These are phyloP conservation scores for Salinomyces thailandicus DNA, from an alignment of 2,329 filamentous ascomycete species.

Conservation along the genomic window DNA sequence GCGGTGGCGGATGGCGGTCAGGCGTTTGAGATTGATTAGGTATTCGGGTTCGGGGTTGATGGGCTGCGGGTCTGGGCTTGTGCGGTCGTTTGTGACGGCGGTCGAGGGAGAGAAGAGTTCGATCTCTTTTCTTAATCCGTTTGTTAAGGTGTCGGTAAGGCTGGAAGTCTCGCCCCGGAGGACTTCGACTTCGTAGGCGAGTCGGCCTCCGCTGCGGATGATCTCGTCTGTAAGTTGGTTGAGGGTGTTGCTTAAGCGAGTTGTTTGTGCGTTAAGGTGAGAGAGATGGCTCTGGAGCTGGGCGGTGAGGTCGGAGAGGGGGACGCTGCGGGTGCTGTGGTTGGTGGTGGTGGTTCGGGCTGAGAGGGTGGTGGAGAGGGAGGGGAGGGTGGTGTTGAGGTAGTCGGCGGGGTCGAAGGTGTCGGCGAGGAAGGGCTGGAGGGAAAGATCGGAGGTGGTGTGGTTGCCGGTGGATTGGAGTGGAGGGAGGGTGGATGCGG, in stretches of 20 bases:
- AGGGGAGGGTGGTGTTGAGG: slow-evolving; percentile 68
- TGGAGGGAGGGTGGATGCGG: too few species aligned
- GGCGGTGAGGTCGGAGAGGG: slow-evolving; percentile 65
- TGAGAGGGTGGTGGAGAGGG: slow-evolving; percentile 45
- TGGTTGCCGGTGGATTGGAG: too few species aligned
- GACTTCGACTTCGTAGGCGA: slow-evolving; percentile 92
- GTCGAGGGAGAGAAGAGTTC: slow-evolving; percentile 44
- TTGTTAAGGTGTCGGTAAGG: slow-evolving; percentile 67
- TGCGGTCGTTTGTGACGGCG: not conserved
- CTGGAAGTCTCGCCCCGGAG: slow-evolving; percentile 76
- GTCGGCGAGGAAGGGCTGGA: slow-evolving; percentile 64
- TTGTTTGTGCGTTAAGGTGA: slow-evolving; percentile 79
- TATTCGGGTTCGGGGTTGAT: slow-evolving; percentile 34
- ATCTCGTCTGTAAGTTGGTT: slow-evolving; percentile 94
- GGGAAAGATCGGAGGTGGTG: slow-evolving; percentile 47
- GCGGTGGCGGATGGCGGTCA: slow-evolving; percentile 71
- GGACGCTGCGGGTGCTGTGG: slow-evolving; percentile 32
- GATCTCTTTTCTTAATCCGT: slow-evolving; percentile 62
- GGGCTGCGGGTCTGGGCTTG: slow-evolving; percentile 5
- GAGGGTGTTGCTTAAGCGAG: slow-evolving; percentile 66
- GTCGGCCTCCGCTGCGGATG: slow-evolving; percentile 69
- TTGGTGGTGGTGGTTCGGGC: slow-evolving; percentile 14
- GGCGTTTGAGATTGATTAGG: slow-evolving; percentile 67
- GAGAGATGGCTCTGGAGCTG: slow-evolving; percentile 78
- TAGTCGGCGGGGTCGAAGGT: slow-evolving; percentile 77